phyloP scores from a whole-genome alignment of 768 basidiomycete species.

The Trametes cinnabarina region DNA sequence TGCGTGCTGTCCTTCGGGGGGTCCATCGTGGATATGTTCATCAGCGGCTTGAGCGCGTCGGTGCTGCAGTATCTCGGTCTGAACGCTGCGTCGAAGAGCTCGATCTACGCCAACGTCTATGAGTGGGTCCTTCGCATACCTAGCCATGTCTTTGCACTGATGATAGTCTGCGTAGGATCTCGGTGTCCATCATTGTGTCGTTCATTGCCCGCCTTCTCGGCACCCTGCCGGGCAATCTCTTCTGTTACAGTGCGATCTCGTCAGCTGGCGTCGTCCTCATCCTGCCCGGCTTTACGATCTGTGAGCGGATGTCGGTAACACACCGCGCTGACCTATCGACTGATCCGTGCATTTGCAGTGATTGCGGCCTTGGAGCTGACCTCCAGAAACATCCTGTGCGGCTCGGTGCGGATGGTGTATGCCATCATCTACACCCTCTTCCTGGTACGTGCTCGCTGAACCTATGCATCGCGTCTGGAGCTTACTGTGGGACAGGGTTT shows the following conservation, averaged over 20 bases:
- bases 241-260: conserved; percentile 89
- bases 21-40: conserved; percentile 79
- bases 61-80: conserved; percentile 78
- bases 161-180: conserved; percentile 52
- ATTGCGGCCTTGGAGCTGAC: conserved; percentile 78
- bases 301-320: conserved; percentile 41
- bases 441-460: conserved; percentile 30
- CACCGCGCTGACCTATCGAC: not conserved
- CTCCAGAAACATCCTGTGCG: conserved; percentile 77
- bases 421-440: conserved; percentile 86
- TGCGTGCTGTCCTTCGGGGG: conserved; percentile 83
- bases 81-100: conserved; percentile 78
- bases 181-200: conserved; percentile 79
- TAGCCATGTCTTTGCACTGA: not conserved
- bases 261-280: conserved; percentile 90
- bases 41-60: conserved; percentile 67
- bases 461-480: no score
- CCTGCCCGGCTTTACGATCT: conserved; percentile 80
- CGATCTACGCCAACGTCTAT: conserved; percentile 93
- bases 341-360: conserved; percentile 39
- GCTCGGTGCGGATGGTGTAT: conserved; percentile 80
- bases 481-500: conserved; percentile 56
- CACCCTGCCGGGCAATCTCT: conserved; percentile 67
- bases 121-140: conserved; percentile 57
- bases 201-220: conserved; percentile 79